Percentiles rank a stretch among this genome's conserved stretches.
These are phyloP conservation scores for Talaromyces albobiverticillius DNA, from an alignment of 2,329 filamentous ascomycete genomes.

Conservation along the genomic window DNA sequence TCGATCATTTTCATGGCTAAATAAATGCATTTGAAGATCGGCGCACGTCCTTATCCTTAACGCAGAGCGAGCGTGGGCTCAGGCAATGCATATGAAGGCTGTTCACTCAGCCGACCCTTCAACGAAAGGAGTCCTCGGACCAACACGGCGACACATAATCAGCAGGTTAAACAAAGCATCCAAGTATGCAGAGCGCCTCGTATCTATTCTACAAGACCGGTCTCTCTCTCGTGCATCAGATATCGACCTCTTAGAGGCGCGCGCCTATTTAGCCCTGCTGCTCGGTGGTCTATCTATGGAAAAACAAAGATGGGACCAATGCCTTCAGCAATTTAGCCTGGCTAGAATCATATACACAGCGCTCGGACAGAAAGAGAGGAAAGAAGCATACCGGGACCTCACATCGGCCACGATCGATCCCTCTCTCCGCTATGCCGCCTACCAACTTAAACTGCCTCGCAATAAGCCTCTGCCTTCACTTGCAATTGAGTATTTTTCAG, in stretches of 20 bases:
- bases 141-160: conserved; percentile 81
- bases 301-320: conserved; percentile 79
- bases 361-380: conserved; percentile 61
- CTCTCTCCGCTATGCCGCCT: conserved; percentile 90
- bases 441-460: conserved; percentile 82
- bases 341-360: conserved; percentile 80
- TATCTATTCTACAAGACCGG: conserved; percentile 62
- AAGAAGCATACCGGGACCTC: conserved; percentile 81
- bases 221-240: conserved; percentile 63
- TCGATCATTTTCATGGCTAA: conserved; percentile 15
- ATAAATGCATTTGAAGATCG: conserved; percentile 60
- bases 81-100: conserved; percentile 92
- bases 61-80: conserved; percentile 88
- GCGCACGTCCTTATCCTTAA: conserved; percentile 76
- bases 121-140: conserved; percentile 70
- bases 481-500: conserved; percentile 73
- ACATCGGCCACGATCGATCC: conserved; percentile 84
- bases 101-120: conserved; percentile 71
- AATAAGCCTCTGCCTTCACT: conserved; percentile 78
- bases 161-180: conserved; percentile 81
- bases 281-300: conserved; percentile 78
- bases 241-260: conserved; percentile 76
- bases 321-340: conserved; percentile 71
- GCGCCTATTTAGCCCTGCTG: conserved; percentile 76
- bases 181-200: conserved; percentile 65